Conservation (phyloP, 345 rosid genomes). For the Sapria himalayana region DNA sequence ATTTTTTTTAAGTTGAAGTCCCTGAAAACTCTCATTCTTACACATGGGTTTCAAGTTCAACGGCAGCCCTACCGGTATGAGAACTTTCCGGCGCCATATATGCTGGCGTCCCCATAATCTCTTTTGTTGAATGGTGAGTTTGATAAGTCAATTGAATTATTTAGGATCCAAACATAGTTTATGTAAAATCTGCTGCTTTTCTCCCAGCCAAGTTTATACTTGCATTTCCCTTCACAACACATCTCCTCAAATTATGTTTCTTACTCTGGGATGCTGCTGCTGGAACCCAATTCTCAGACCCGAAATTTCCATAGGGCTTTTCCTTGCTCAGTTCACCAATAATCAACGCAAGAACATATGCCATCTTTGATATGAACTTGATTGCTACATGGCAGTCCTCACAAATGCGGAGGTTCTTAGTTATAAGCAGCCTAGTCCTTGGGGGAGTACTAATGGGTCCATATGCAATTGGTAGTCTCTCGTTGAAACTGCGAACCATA, state of each 20-base stretch:
- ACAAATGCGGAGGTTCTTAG: conserved; percentile 23
- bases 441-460: conserved; percentile 26
- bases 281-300: conserved; percentile 40
- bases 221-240: no score
- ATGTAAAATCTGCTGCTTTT: no score
- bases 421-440: no score
- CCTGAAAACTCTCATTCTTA: no score
- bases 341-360: no score
- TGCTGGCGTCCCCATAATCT: conserved; percentile 52
- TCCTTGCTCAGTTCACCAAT: conserved; percentile 38
- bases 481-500: conserved; percentile 48
- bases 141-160: conserved; percentile 31
- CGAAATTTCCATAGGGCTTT: conserved; percentile 47
- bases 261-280: conserved; percentile 54
- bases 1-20: no score
- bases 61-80: conserved; percentile 34
- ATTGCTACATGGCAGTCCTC: conserved; percentile 31
- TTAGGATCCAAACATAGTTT: conserved; percentile 48
- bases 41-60: no score
- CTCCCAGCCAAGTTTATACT: no score
- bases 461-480: conserved; percentile 33
- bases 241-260: conserved; percentile 75
- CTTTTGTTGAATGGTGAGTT: conserved; percentile 56
- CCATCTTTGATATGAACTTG: no score
- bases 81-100: conserved; percentile 79